Evolutionary conservation across 2,329 filamentous ascomycete genomes (phyloP).

Genomic region (Rhynchosporium graminicola): DNA sequence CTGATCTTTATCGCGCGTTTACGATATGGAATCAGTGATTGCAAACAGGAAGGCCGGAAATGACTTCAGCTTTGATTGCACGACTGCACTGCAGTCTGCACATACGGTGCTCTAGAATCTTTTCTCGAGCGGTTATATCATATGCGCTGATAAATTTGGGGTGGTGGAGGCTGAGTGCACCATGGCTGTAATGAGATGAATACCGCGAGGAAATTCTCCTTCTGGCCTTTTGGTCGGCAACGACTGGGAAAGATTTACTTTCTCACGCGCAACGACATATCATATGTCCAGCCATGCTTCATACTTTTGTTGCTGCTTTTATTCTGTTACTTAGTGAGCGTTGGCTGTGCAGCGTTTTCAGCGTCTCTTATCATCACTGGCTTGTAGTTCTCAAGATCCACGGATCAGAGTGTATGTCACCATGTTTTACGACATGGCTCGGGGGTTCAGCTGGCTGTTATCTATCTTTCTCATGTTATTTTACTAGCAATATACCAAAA

Average conservation of each 20-base stretch:
- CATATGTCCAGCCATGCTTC: neutral
- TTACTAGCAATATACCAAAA: conserved; percentile 3
- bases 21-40: neutral
- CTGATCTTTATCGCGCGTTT: neutral
- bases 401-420: neutral
- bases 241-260: neutral
- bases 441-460: conserved; percentile 7
- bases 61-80: neutral
- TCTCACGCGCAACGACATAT: conserved; percentile 1
- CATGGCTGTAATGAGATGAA: neutral
- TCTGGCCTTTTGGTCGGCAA: neutral
- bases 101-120: neutral
- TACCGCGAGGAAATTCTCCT: neutral
- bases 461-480: neutral
- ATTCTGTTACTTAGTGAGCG: conserved; percentile 2
- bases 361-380: neutral
- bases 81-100: conserved; percentile 6
- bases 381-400: neutral
- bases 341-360: conserved; percentile 6
- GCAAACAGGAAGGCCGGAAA: neutral
- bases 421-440: too few relatives aligned
- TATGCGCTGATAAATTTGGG: too few relatives aligned
- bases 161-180: conserved; percentile 2
- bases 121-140: conserved; percentile 1
- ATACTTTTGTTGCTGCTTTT: neutral